These are phyloP conservation scores for Emergomyces pasteurianus DNA, from an alignment of 2,329 filamentous ascomycete species.

Conservation along the genomic window DNA sequence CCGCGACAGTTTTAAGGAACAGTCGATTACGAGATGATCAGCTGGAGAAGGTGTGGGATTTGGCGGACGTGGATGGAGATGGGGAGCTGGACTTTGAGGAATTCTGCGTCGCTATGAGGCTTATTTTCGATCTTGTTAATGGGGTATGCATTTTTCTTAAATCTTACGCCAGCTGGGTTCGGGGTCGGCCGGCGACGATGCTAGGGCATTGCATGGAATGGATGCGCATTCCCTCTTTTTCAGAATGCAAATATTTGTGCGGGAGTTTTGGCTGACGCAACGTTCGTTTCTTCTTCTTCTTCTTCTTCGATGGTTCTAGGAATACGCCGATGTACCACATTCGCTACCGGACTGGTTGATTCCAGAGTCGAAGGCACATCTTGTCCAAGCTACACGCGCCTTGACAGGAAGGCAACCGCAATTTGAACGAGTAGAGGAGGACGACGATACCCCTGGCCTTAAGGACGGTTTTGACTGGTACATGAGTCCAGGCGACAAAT, in stretches of 20 bases:
- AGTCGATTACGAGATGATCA: slow-evolving; percentile 63
- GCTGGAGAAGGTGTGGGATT: slow-evolving; percentile 94
- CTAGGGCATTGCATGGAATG: background rate
- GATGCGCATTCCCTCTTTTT: background rate
- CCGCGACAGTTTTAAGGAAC: slow-evolving; percentile 61
- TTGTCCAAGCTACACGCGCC: slow-evolving; percentile 72
- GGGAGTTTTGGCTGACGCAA: background rate
- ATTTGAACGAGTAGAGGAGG: slow-evolving; percentile 71
- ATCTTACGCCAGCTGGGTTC: background rate
- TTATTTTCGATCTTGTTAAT: slow-evolving; percentile 96
- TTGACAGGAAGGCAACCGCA: slow-evolving; percentile 66
- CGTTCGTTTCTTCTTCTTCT: background rate
- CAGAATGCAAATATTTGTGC: background rate
- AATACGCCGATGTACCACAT: slow-evolving; percentile 78
- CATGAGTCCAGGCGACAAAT: slow-evolving; percentile 82
- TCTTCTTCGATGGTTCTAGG: slow-evolving; percentile 38
- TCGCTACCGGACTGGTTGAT: slow-evolving; percentile 90
- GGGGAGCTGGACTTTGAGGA: slow-evolving; percentile 98
- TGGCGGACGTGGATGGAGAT: slow-evolving; percentile 94
- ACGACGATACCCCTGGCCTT: slow-evolving; percentile 68
- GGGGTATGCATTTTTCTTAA: slow-evolving; percentile 49
- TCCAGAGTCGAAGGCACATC: slow-evolving; percentile 84
- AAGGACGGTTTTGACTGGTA: slow-evolving; percentile 99
- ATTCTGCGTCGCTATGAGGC: slow-evolving; percentile 96
- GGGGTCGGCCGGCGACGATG: background rate